Percentiles rank a stretch among this genome's conserved stretches.
These are phyloP conservation scores for Hanseniaspora nectarophila DNA, from an alignment of 805 yeast genomes.

Conservation along the genomic window DNA sequence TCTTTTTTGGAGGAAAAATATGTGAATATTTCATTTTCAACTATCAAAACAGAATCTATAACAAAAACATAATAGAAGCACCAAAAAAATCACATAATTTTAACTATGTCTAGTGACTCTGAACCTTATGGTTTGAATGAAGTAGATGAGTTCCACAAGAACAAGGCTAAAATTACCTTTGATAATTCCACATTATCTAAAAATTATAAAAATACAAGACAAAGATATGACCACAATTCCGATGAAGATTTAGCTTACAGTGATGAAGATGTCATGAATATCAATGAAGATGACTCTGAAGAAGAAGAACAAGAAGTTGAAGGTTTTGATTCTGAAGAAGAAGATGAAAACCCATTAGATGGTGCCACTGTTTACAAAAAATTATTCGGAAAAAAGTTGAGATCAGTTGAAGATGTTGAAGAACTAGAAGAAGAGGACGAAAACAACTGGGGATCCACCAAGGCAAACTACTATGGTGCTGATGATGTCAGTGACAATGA, in stretches of 20 bases:
- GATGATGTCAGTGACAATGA: constrained; percentile 42
- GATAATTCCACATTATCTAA: constrained; percentile 43
- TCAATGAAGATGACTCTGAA: constrained; percentile 24
- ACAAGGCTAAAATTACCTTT: constrained; percentile 44
- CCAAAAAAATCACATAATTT: neutral
- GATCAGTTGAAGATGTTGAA: constrained; percentile 22
- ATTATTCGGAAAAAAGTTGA: constrained; percentile 28
- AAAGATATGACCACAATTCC: constrained; percentile 36
- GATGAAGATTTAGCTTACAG: constrained; percentile 42
- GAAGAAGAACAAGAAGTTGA: constrained; percentile 24
- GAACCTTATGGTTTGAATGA: constrained; percentile 44
- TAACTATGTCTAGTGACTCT: constrained; percentile 15
- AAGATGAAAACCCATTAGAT: constrained; percentile 19
- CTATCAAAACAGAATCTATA: neutral
- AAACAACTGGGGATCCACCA: constrained; percentile 35
- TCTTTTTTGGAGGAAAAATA: too few relatives aligned
- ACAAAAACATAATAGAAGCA: neutral
- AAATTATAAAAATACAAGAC: constrained; percentile 25
- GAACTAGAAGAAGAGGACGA: constrained; percentile 24
- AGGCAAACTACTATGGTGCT: constrained; percentile 43
- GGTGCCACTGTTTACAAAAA: constrained; percentile 32
- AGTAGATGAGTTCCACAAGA: constrained; percentile 55
- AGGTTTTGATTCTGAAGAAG: constrained; percentile 26
- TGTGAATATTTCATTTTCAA: neutral
- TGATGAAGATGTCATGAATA: constrained; percentile 34